phyloP scores from a whole-genome alignment of 202 grass and related monocot species.

The Schoenoplectus tabernaemontani region DNA sequence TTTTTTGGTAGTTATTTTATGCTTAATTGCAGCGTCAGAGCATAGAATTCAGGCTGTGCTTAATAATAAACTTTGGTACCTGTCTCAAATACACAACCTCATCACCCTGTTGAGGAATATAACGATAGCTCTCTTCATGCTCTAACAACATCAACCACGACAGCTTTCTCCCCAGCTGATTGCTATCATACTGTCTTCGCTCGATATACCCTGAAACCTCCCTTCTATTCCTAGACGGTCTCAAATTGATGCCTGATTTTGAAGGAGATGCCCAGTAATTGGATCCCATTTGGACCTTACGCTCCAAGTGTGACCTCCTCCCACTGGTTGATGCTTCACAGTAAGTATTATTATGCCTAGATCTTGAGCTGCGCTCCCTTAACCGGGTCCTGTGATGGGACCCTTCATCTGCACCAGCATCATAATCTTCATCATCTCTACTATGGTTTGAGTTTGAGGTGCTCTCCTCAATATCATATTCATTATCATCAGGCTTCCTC shows the following conservation, averaged over 20 bases:
- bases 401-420: constrained; percentile 44
- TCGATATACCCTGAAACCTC: constrained; percentile 45
- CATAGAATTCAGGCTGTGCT: not conserved
- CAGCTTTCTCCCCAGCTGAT: constrained; percentile 39
- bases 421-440: constrained; percentile 43
- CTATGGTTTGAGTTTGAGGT: constrained; percentile 62
- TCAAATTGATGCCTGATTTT: constrained; percentile 56
- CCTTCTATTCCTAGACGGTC: constrained; percentile 74
- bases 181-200: constrained; percentile 37
- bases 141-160: constrained; percentile 94
- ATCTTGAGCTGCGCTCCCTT: constrained; percentile 29
- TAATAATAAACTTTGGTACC: constrained; percentile 43
- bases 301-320: constrained; percentile 35
- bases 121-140: constrained; percentile 89
- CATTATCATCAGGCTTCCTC: constrained; percentile 44
- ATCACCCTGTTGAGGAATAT: constrained; percentile 89
- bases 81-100: constrained; percentile 85
- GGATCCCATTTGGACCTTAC: constrained; percentile 24
- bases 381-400: constrained; percentile 19
- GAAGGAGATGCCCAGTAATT: constrained; percentile 49
- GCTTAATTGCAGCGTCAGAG: not conserved
- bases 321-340: constrained; percentile 75
- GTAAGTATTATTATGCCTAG: constrained; percentile 45
- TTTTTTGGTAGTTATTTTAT: not conserved
- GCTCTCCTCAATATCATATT: constrained; percentile 56